Conservation (phyloP, 306 rosid genomes). For the Astragalus glycyphyllos region DNA sequence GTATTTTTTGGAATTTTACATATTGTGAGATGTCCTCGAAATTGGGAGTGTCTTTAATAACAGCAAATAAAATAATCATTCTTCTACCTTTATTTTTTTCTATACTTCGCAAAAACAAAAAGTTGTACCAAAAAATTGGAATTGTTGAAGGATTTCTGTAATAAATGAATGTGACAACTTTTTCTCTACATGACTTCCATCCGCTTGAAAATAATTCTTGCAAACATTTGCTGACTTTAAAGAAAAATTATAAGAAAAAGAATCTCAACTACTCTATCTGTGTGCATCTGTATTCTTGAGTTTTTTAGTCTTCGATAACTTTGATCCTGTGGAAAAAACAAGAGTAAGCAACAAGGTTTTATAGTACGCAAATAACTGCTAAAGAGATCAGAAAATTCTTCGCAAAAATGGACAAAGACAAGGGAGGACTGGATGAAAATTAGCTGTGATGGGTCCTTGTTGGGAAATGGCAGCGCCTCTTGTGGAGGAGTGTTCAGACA, state of each 20-base stretch:
- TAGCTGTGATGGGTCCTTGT: too few species aligned
- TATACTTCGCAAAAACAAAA: too few species aligned
- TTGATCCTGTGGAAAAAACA: conserved; percentile 36
- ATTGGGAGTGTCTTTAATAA: too few species aligned
- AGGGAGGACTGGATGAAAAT: too few species aligned
- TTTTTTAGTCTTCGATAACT: conserved; percentile 22
- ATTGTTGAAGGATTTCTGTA: background rate
- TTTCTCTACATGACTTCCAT: background rate
- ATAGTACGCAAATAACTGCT: background rate
- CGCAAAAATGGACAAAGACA: background rate
- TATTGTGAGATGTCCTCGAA: too few species aligned
- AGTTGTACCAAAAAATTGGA: background rate
- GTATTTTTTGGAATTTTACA: too few species aligned
- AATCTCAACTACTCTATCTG: conserved; percentile 15
- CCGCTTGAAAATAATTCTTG: conserved; percentile 5
- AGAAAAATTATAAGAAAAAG: background rate
- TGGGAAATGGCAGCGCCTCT: too few species aligned
- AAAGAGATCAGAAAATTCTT: background rate
- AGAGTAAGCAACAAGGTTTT: conserved; percentile 2
- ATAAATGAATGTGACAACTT: background rate
- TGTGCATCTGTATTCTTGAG: conserved; percentile 3
- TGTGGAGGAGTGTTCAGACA: too few species aligned
- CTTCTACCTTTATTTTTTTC: too few species aligned
- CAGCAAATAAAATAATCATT: too few species aligned
- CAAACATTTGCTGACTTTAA: background rate